These are phyloP conservation scores for Thelonectria olida DNA, from an alignment of 2,329 filamentous ascomycete species.

Conservation along the genomic window DNA sequence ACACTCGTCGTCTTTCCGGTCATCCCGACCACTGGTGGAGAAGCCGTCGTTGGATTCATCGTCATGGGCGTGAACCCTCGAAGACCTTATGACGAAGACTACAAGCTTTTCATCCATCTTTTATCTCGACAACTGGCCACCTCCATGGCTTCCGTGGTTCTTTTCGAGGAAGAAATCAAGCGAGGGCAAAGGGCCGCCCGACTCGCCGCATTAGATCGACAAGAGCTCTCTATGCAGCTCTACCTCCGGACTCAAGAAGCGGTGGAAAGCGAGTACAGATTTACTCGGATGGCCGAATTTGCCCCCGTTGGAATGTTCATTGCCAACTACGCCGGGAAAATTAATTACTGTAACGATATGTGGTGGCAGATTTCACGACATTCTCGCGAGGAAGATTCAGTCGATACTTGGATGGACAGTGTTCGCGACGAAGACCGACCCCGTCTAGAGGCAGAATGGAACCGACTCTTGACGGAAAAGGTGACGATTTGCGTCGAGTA, in stretches of 20 bases:
- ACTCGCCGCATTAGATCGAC: conserved; percentile 78
- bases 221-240: conserved; percentile 80
- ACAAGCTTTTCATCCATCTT: conserved; percentile 79
- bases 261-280: conserved; percentile 77
- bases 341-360: conserved; percentile 85
- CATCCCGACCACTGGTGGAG: conserved; percentile 76
- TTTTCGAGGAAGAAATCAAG: conserved; percentile 85
- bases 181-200: conserved; percentile 78
- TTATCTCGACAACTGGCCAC: conserved; percentile 80
- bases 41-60: conserved; percentile 79
- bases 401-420: conserved; percentile 76
- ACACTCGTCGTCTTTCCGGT: conserved; percentile 82
- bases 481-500: conserved; percentile 76
- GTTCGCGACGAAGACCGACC: conserved; percentile 73
- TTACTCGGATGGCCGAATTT: conserved; percentile 86
- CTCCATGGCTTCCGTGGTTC: conserved; percentile 80
- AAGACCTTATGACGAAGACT: conserved; percentile 82
- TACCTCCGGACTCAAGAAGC: conserved; percentile 70
- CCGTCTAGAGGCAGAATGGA: conserved; percentile 69
- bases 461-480: conserved; percentile 67
- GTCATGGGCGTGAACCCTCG: conserved; percentile 82
- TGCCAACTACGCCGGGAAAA: conserved; percentile 73
- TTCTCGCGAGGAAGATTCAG: conserved; percentile 64
- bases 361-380: conserved; percentile 78
- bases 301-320: conserved; percentile 88